A percentile compares a stretch with the other conserved stretches of the same genome.
These are phyloP conservation scores for Diversispora eburnea DNA, from an alignment of 192 early-diverging fungal species.

Conservation along the genomic window DNA sequence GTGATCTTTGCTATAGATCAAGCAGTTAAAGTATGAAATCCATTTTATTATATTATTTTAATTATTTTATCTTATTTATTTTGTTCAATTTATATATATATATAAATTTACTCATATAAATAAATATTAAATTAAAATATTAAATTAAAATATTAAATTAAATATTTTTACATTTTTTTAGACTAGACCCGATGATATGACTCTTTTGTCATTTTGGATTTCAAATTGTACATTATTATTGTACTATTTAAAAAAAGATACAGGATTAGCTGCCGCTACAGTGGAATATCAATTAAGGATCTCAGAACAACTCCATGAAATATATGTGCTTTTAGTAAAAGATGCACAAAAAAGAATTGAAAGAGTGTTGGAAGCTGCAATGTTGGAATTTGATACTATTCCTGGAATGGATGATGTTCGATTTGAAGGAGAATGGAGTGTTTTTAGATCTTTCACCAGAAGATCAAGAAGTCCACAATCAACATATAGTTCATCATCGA, in stretches of 20 bases:
- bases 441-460: slow-evolving; percentile 43
- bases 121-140: no score
- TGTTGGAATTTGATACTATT: slow-evolving; percentile 70
- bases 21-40: slow-evolving; percentile 45
- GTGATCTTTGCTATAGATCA: slow-evolving; percentile 56
- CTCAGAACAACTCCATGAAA: slow-evolving; percentile 75
- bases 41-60: neutral
- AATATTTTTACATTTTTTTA: neutral
- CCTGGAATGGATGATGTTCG: slow-evolving; percentile 57
- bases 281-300: slow-evolving; percentile 73
- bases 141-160: no score
- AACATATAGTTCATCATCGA: slow-evolving; percentile 19
- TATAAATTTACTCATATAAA: neutral
- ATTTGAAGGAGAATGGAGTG: slow-evolving; percentile 59
- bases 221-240: slow-evolving; percentile 79
- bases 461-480: slow-evolving; percentile 33
- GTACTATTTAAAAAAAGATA: slow-evolving; percentile 85
- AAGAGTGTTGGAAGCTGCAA: slow-evolving; percentile 59
- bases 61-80: neutral
- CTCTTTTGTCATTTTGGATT: slow-evolving; percentile 77
- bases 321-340: slow-evolving; percentile 58
- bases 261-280: slow-evolving; percentile 64
- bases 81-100: neutral
- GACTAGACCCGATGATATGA: slow-evolving; percentile 47
- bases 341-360: slow-evolving; percentile 66